These are phyloP conservation scores for Dendrobium catenatum DNA, from an alignment of 106 monocot genomes.

Conservation along the genomic window DNA sequence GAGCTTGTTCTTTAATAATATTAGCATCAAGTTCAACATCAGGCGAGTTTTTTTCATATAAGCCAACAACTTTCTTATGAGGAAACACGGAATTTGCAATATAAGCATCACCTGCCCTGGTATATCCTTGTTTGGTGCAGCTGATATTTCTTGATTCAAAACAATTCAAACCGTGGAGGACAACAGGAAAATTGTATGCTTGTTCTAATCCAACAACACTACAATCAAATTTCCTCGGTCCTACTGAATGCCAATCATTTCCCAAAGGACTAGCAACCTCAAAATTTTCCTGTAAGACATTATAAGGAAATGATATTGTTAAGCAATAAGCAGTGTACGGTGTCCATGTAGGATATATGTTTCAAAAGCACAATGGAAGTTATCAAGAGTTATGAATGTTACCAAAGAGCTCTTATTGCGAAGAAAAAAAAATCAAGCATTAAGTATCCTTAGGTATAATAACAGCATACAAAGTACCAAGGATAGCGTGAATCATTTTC, in stretches of 20 bases:
- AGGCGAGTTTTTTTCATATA: slow-evolving; percentile 6
- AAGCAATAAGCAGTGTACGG: neutral
- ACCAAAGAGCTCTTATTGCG: neutral
- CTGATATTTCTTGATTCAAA: neutral
- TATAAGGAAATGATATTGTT: neutral
- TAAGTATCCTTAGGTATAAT: neutral
- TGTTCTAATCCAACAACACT: neutral
- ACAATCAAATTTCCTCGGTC: neutral
- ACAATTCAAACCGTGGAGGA: neutral
- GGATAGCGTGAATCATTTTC: neutral
- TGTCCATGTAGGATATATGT: neutral
- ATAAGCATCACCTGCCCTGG: neutral
- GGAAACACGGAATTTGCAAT: neutral
- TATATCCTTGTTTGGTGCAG: neutral
- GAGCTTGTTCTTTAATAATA: neutral
- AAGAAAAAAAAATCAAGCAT: neutral
- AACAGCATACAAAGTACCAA: neutral
- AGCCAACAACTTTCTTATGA: slow-evolving; percentile 10
- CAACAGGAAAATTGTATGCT: neutral
- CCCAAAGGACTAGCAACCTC: neutral
- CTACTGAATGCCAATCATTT: neutral
- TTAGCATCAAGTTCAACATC: neutral
- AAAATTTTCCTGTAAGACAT: neutral
- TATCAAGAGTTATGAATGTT: neutral
- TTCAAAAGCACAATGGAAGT: neutral